Percentiles rank a stretch among this genome's conserved stretches.
These are phyloP conservation scores for Lipomyces anomalus DNA, from an alignment of 805 yeast species.

Conservation along the genomic window DNA sequence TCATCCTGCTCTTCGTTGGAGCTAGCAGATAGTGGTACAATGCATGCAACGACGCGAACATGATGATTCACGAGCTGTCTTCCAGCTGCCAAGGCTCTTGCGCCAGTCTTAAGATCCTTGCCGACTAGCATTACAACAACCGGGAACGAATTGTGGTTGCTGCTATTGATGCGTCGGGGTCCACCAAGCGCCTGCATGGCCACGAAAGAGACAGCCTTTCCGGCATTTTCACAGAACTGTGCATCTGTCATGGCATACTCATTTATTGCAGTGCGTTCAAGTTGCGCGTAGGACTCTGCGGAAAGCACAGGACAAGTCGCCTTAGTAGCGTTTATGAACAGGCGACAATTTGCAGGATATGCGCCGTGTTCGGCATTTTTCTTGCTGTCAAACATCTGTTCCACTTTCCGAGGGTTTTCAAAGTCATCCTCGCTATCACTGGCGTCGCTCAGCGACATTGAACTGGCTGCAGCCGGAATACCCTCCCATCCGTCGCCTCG, in stretches of 20 bases:
- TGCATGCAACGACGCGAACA: conserved; percentile 52
- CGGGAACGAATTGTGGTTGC: conserved; percentile 78
- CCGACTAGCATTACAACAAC: conserved; percentile 65
- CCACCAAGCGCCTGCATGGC: conserved; percentile 66
- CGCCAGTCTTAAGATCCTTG: conserved; percentile 62
- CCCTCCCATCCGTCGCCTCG: neutral
- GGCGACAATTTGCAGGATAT: conserved; percentile 5
- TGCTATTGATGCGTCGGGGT: conserved; percentile 51
- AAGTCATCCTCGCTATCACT: conserved; percentile 6
- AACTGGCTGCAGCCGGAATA: neutral
- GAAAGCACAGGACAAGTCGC: conserved; percentile 43
- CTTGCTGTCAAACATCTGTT: conserved; percentile 6
- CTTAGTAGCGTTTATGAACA: conserved; percentile 6
- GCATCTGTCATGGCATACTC: conserved; percentile 46
- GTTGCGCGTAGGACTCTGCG: conserved; percentile 72
- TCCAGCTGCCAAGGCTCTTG: conserved; percentile 70
- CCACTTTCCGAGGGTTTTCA: conserved; percentile 1
- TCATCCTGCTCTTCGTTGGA: too few relatives aligned
- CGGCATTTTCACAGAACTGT: conserved; percentile 58
- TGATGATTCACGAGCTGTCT: conserved; percentile 73
- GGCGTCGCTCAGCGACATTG: too few relatives aligned
- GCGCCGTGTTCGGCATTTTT: neutral
- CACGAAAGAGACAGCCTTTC: conserved; percentile 56
- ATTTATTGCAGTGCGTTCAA: conserved; percentile 56
- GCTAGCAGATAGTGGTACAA: conserved; percentile 1